Conservation (phyloP, 441 rosid species). For the Mallotus japonicus region DNA sequence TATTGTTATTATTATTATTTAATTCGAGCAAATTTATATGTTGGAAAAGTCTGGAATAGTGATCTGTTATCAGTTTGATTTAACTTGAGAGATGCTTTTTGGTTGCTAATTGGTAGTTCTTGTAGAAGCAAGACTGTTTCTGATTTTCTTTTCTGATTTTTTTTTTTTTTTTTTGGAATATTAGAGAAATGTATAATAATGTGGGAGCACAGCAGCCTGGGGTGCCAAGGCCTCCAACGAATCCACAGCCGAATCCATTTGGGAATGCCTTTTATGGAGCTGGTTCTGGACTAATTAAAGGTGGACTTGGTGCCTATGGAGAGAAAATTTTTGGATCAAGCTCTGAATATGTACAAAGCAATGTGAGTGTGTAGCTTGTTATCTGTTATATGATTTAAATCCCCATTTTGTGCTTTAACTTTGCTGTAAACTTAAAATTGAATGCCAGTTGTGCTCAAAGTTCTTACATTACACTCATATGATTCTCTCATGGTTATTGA, state of each 20-base stretch:
- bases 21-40: no score
- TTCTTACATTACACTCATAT: not conserved
- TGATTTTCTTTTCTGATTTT: not conserved
- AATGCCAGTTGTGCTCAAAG: not conserved
- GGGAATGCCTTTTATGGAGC: slow-evolving; percentile 90
- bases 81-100: not conserved
- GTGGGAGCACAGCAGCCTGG: slow-evolving; percentile 70
- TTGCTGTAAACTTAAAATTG: not conserved
- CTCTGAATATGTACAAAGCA: slow-evolving; percentile 94
- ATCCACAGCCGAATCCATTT: slow-evolving; percentile 73
- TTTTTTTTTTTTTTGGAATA: slow-evolving; percentile 4
- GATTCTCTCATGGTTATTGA: not conserved
- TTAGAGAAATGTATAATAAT: slow-evolving; percentile 72
- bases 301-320: slow-evolving; percentile 91
- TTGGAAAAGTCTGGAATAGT: no score
- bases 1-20: not conserved
- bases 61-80: not conserved
- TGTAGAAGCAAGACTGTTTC: slow-evolving; percentile 4
- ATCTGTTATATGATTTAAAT: slow-evolving; percentile 2
- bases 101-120: not conserved
- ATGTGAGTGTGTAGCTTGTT: slow-evolving; percentile 49
- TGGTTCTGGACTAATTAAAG: slow-evolving; percentile 84
- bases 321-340: slow-evolving; percentile 86
- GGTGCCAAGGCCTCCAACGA: slow-evolving; percentile 51
- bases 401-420: not conserved